phyloP scores from a whole-genome alignment of 2,329 filamentous ascomycete genomes.

The Xylariaceae sp. region DNA sequence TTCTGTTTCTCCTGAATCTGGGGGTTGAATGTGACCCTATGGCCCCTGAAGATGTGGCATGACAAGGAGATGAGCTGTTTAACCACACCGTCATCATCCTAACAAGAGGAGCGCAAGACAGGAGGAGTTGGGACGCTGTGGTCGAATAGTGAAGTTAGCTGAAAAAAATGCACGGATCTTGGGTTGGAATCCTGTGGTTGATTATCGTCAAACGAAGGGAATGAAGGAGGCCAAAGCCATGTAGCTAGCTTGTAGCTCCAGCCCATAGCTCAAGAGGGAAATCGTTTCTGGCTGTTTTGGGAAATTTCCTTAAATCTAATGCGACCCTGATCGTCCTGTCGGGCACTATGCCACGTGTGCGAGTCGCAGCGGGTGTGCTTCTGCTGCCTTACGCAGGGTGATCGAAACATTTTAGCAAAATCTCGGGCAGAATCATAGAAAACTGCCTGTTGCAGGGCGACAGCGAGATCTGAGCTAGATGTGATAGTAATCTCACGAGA shows the following conservation, averaged over 20 bases:
- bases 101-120: constrained; percentile 18
- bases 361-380: constrained; percentile 4
- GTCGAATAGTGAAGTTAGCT: constrained; percentile 5
- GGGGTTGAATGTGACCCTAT: constrained; percentile 20
- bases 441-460: no score
- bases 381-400: neutral
- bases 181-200: constrained; percentile 1
- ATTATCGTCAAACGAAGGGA: constrained; percentile 14
- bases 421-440: neutral
- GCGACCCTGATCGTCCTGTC: constrained; percentile 22
- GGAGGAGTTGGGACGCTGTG: constrained; percentile 9
- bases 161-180: constrained; percentile 12
- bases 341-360: constrained; percentile 26
- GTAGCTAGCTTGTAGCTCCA: no score
- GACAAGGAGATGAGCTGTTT: constrained; percentile 22
- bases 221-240: constrained; percentile 1
- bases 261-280: neutral
- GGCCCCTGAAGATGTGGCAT: constrained; percentile 21
- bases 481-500: no score
- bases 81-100: constrained; percentile 9
- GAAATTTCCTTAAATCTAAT: constrained; percentile 19
- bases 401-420: neutral
- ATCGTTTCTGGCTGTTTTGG: constrained; percentile 17
- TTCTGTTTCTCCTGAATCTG: constrained; percentile 17
- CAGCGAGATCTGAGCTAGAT: no score